These are phyloP conservation scores for Boletellus emodensis DNA, from an alignment of 768 basidiomycete species.

Conservation along the genomic window DNA sequence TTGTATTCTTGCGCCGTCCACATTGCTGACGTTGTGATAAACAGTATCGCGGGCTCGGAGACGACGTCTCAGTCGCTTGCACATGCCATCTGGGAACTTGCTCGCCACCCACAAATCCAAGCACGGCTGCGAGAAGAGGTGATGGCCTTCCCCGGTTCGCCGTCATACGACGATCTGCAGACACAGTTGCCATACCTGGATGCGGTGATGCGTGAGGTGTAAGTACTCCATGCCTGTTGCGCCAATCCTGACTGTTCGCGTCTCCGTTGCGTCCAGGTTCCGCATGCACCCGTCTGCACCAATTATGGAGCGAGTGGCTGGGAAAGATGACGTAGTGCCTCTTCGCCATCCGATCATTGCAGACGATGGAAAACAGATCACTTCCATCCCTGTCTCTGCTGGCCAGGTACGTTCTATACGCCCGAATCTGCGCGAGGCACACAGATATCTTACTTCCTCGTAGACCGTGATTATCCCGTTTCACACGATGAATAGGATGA, in stretches of 20 bases:
- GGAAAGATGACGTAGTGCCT: slow-evolving; percentile 1
- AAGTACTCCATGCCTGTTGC: too few relatives aligned
- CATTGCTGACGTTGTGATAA: neutral
- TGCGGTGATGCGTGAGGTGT: slow-evolving; percentile 4
- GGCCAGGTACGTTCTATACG: neutral
- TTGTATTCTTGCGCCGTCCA: neutral
- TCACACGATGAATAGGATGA: slow-evolving; percentile 2
- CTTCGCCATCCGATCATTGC: slow-evolving; percentile 3
- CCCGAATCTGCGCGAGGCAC: too few relatives aligned
- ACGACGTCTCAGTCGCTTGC: slow-evolving; percentile 6
- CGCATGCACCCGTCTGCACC: slow-evolving; percentile 3
- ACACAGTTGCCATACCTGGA: slow-evolving; percentile 7
- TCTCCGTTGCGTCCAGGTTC: too few relatives aligned
- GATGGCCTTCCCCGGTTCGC: neutral
- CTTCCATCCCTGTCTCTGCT: slow-evolving; percentile 1
- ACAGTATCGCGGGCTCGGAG: slow-evolving; percentile 6
- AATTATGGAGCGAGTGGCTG: neutral
- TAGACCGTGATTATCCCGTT: slow-evolving; percentile 5
- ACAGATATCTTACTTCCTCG: too few relatives aligned
- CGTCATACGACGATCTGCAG: slow-evolving; percentile 6
- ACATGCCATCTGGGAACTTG: slow-evolving; percentile 8
- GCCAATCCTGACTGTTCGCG: too few relatives aligned
- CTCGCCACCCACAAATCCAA: slow-evolving; percentile 1
- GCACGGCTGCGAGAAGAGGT: slow-evolving; percentile 1
- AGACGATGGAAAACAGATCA: slow-evolving; percentile 1